Evolutionary conservation across 139 green algal species (phyloP).

Genomic region (Chlorella vulgaris): DNA sequence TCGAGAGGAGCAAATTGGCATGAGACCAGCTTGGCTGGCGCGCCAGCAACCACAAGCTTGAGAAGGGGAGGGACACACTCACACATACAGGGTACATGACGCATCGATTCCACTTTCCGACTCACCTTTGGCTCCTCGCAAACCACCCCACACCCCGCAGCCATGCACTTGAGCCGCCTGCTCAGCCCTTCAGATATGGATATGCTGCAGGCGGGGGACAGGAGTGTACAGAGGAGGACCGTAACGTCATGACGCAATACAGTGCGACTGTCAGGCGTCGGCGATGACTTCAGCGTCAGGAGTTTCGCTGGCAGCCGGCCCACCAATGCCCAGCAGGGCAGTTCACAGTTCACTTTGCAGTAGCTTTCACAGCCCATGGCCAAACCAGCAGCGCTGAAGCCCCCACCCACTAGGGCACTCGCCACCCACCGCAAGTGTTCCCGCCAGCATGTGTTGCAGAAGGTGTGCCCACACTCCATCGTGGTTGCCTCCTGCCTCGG

Average conservation of each 20-base stretch:
- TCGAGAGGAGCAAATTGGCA: background rate
- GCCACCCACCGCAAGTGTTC: slow-evolving; percentile 68
- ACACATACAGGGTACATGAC: too few relatives aligned
- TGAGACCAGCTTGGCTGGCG: too few relatives aligned
- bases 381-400: too few relatives aligned
- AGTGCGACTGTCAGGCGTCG: too few relatives aligned
- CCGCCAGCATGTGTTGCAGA: slow-evolving; percentile 89
- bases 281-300: too few relatives aligned
- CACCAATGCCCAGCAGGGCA: too few relatives aligned
- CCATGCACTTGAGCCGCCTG: slow-evolving; percentile 75
- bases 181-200: slow-evolving; percentile 77
- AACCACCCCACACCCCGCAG: slow-evolving; percentile 68
- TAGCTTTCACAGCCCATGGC: too few relatives aligned
- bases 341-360: too few relatives aligned
- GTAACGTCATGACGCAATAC: background rate
- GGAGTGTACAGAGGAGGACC: background rate
- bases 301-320: too few relatives aligned
- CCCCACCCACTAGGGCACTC: too few relatives aligned
- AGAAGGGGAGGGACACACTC: too few relatives aligned
- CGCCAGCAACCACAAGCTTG: too few relatives aligned
- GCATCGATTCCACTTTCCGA: background rate
- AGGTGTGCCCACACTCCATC: slow-evolving; percentile 87
- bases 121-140: slow-evolving; percentile 79
- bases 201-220: slow-evolving; percentile 27
- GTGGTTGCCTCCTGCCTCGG: slow-evolving; percentile 16